phyloP scores from a whole-genome alignment of 495 filamentous ascomycete genomes.

The Tetracladium setigerum region DNA sequence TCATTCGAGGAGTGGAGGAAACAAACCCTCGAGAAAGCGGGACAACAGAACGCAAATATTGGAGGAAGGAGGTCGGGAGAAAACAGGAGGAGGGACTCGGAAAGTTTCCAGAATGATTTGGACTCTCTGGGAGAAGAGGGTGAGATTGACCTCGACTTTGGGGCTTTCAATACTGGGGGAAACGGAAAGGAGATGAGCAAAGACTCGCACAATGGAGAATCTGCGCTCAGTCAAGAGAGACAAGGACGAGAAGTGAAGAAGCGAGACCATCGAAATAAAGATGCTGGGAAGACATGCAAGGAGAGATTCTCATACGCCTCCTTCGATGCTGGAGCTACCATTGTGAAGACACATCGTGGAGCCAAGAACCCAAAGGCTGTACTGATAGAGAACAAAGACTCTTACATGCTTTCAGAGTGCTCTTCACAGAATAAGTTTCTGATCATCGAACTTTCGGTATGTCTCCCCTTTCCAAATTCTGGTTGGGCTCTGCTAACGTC shows the following conservation, averaged over 20 bases:
- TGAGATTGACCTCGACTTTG: constrained; percentile 88
- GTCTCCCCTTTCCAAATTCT: constrained; percentile 17
- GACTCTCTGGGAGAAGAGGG: constrained; percentile 78
- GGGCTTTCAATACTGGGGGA: constrained; percentile 34
- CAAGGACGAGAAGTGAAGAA: constrained; percentile 27
- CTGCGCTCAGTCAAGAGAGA: constrained; percentile 29
- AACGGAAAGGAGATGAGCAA: constrained; percentile 29
- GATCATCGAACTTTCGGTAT: constrained; percentile 65
- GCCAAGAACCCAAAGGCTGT: constrained; percentile 81
- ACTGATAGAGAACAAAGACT: constrained; percentile 93
- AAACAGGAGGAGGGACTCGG: constrained; percentile 18
- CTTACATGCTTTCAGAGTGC: constrained; percentile 95
- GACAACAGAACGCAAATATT: constrained; percentile 63
- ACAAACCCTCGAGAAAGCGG: constrained; percentile 80
- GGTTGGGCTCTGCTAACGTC: constrained; percentile 28
- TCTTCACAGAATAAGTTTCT: constrained; percentile 83
- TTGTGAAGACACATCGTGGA: constrained; percentile 81
- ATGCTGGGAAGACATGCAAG: constrained; percentile 91
- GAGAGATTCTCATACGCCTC: constrained; percentile 96
- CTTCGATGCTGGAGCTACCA: constrained; percentile 90
- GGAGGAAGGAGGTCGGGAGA: constrained; percentile 25
- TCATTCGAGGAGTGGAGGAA: constrained; percentile 99
- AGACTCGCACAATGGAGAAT: constrained; percentile 24
- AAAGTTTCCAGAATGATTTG: constrained; percentile 53
- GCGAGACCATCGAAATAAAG: constrained; percentile 63